These are phyloP conservation scores for Brassica incana DNA, from an alignment of 345 rosid genomes.

Conservation along the genomic window DNA sequence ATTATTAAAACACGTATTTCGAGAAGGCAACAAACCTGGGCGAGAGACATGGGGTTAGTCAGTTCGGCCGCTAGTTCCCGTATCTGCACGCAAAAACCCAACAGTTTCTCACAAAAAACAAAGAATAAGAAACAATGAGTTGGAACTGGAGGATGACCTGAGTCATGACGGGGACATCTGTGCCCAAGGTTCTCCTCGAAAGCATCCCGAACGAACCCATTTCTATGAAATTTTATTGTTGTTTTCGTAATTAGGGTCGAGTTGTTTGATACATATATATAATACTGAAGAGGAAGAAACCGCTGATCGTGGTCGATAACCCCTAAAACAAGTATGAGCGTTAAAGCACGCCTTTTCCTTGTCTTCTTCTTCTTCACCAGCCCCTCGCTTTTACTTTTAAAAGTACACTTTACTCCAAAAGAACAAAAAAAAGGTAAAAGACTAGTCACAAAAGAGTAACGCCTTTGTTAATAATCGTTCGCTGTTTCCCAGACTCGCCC, in stretches of 20 bases:
- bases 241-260: not conserved
- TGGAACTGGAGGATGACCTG: conserved; percentile 46
- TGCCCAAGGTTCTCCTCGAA: conserved; percentile 77
- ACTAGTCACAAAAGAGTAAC: not conserved
- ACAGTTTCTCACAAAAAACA: conserved; percentile 12
- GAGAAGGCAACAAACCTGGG: conserved; percentile 68
- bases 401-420: not conserved
- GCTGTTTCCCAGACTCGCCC: not conserved
- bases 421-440: not conserved
- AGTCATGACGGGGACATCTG: conserved; percentile 85
- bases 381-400: not conserved
- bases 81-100: conserved; percentile 58
- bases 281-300: not conserved
- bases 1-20: not conserved
- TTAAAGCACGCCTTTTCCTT: not conserved
- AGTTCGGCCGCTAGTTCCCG: conserved; percentile 67
- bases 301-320: not conserved
- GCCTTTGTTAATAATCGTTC: not conserved
- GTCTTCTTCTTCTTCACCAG: not conserved
- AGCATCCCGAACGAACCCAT: conserved; percentile 84
- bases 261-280: not conserved
- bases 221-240: not conserved
- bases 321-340: not conserved
- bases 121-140: not conserved
- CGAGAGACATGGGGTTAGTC: conserved; percentile 70